Evolutionary conservation across 2,329 filamentous ascomycete species (phyloP), one percentile per base, ranked within the genome.

Genomic region (Colletotrichum karsti): DNA sequence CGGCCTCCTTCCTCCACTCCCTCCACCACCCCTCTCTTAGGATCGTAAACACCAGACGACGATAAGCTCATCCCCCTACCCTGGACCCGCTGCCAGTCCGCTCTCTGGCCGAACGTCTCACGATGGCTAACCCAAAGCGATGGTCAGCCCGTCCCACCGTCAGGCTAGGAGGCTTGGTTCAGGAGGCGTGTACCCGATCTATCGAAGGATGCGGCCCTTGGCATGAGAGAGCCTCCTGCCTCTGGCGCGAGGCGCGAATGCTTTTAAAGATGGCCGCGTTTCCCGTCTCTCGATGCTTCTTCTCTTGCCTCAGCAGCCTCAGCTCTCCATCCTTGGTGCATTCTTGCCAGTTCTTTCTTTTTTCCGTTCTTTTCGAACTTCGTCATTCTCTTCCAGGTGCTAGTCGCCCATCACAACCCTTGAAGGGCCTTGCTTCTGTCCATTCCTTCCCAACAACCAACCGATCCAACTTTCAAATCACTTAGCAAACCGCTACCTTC

Each of bases 301-400:
- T 30, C 42, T 48, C 39, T 62, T 61, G 46, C 39, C 26, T 46
- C 64, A 64, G 10, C 62, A 69, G 61, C 66, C 50, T 69, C 55
- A 56, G 35, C 42, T 67, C 60, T 48, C 44, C 60, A 67, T 37
- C 55, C 55, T 61, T 69, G 37, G 61, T 54, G 26, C 44, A 48
- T 61, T 67, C 50, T 54, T 54, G 37, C 65, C 60, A 58, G 46
- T 59, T 59, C 42, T 53, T 48, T 24, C 46, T 54, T 62, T 59
- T 51, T 50, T n/a, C 51, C 28, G 37, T 55, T 66, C 57, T 51
- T 41, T 65, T 66, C 15, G 63, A 53, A 57, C 55, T 55, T 67
- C 41, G 60, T 69, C 66, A 44, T 69, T 69, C 55, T 67, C 66
- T 69, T 69, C 55, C 46, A 28, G 66, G 66, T 69, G 66, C 66